Base-by-base conservation (phyloP, 306 rosid species). In the Trifolium repens region DNA sequence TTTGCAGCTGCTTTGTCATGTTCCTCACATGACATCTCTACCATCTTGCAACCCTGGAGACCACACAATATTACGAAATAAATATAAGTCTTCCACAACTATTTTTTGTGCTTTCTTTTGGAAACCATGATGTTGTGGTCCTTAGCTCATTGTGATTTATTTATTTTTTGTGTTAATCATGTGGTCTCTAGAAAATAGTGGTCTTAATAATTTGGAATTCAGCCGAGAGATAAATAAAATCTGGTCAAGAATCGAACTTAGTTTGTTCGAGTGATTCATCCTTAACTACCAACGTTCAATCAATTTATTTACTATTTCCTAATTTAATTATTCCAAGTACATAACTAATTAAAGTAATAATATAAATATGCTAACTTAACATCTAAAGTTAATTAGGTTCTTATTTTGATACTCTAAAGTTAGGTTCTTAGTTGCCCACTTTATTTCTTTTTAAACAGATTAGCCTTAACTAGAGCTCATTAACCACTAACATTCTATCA, bases 1-100 rank as follows among this genome's bases (percentile, higher is more conserved):
- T 72, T 86, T 1, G 96, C 91, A 55, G 92, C 90, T 50, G 83
- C 24, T 80, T 72, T 81, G 78, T 90, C 96, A 72, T 90, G 96
- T 60, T 86, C 96, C 76, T 84, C 88, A 55, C 92, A 88, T 37
- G 90, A 47, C 88, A 90, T 88, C 63, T 86, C 78, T 13, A 86
- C 74, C 96, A 90, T 90, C 68, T 59, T 83, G 81, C 96, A 90
- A 73, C 96, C 96, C 92, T 88, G 61, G 5, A 8, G 24, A 61
- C 63, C 35, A 55, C 46, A 35, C 10, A 52, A 52, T 11, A 30
- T 24, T 1, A 4, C 1, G 5, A 64, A 22, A 50, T 49, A 50
- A 27, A 50, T 75, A 39, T n/a, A 40, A 27, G 47, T 2, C 73
- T 66, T 54, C 42, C n/a, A 27, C 19, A 50, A 32, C 7, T 39